Evolutionary conservation across 129 eudicot genomes (phyloP).

Genomic region (Chrysanthemum seticuspe): DNA sequence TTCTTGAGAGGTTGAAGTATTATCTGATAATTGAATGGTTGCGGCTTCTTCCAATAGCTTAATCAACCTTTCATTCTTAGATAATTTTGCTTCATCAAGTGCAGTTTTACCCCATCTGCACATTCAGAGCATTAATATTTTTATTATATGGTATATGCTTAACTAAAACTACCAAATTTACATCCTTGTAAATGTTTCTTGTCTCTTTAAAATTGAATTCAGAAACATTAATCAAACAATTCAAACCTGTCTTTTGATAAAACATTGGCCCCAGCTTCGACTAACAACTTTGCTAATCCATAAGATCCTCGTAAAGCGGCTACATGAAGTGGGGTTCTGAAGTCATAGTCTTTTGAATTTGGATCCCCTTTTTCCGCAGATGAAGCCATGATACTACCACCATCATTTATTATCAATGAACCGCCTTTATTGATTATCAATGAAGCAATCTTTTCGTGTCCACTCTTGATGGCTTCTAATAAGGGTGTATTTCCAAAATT

Average conservation of each 20-base stretch:
- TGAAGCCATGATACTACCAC: slow-evolving; percentile 52
- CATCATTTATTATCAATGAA: slow-evolving; percentile 36
- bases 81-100: slow-evolving; percentile 52
- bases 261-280: slow-evolving; percentile 75
- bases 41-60: slow-evolving; percentile 64
- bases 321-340: slow-evolving; percentile 67
- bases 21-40: slow-evolving; percentile 37
- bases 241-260: slow-evolving; percentile 56
- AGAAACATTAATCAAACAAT: neutral
- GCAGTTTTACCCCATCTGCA: slow-evolving; percentile 96
- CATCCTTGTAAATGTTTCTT: neutral
- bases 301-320: slow-evolving; percentile 64
- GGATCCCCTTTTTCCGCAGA: slow-evolving; percentile 53
- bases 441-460: slow-evolving; percentile 59
- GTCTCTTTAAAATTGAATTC: neutral
- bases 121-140: neutral
- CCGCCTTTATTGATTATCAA: slow-evolving; percentile 50
- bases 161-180: neutral
- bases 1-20: slow-evolving; percentile 29
- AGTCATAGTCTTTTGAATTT: slow-evolving; percentile 60
- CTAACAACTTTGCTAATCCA: slow-evolving; percentile 53
- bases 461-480: slow-evolving; percentile 59
- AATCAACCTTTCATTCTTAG: slow-evolving; percentile 59
- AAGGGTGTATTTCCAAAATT: slow-evolving; percentile 31
- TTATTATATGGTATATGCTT: neutral